These are phyloP conservation scores for Cadophora malorum DNA, from an alignment of 2,329 filamentous ascomycete species.

Conservation along the genomic window DNA sequence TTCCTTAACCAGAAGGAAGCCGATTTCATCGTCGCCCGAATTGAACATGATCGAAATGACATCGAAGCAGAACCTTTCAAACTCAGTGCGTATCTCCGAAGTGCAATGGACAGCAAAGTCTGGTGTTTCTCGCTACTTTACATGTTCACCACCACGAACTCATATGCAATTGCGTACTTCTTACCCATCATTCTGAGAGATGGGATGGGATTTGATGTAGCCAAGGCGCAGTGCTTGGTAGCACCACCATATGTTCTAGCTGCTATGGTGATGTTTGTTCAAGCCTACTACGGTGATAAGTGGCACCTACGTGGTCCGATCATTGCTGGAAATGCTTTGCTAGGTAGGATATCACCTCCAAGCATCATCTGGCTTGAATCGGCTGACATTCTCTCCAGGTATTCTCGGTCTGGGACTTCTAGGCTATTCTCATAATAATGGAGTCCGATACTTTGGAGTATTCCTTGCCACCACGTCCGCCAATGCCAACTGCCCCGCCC, in stretches of 20 bases:
- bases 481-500: constrained; percentile 77
- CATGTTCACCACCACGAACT: constrained; percentile 72
- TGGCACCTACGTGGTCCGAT: constrained; percentile 49
- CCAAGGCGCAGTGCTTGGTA: constrained; percentile 59
- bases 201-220: constrained; percentile 60
- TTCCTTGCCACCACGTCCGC: constrained; percentile 55
- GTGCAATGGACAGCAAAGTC: constrained; percentile 60
- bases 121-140: constrained; percentile 68
- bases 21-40: constrained; percentile 59
- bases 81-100: constrained; percentile 53
- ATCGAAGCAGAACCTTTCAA: constrained; percentile 54
- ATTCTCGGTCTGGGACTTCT: constrained; percentile 51
- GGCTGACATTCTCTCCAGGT: constrained; percentile 42
- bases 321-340: constrained; percentile 46
- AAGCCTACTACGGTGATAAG: constrained; percentile 59
- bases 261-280: constrained; percentile 52
- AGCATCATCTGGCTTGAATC: neutral
- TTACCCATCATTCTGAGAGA: constrained; percentile 72
- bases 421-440: constrained; percentile 56
- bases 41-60: constrained; percentile 64
- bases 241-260: constrained; percentile 58
- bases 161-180: constrained; percentile 81
- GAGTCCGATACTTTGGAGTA: constrained; percentile 61
- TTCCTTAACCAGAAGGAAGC: constrained; percentile 61
- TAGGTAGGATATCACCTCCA: constrained; percentile 35